Conservation (phyloP, 805 yeast species). For the Candida namnaoensis region DNA sequence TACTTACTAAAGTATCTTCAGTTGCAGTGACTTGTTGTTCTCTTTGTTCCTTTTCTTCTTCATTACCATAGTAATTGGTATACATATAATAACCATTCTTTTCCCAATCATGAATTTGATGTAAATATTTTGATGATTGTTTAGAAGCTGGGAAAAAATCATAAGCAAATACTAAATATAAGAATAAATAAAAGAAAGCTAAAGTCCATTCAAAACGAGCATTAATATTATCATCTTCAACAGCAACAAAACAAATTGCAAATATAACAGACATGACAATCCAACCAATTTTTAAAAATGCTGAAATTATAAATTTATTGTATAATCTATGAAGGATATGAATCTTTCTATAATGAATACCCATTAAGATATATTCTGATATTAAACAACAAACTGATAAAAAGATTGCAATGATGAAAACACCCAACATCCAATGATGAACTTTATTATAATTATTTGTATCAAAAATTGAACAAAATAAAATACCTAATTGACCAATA, state of each 20-base stretch:
- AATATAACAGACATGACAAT: conserved; percentile 51
- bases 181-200: conserved; percentile 76
- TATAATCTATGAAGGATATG: conserved; percentile 24
- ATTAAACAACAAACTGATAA: conserved; percentile 37
- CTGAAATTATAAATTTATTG: conserved; percentile 39
- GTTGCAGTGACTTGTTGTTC: not conserved
- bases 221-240: conserved; percentile 21
- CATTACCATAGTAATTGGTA: conserved; percentile 4
- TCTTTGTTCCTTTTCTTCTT: not conserved
- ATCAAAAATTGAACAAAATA: conserved; percentile 68
- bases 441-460: conserved; percentile 46
- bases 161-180: conserved; percentile 51
- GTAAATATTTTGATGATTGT: conserved; percentile 14
- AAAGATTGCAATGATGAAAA: conserved; percentile 64
- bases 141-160: conserved; percentile 65
- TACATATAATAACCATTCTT: conserved; percentile 15
- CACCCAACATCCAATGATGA: conserved; percentile 59
- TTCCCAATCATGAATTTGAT: conserved; percentile 15
- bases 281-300: conserved; percentile 55
- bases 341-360: conserved; percentile 29
- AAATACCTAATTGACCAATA: conserved; percentile 63
- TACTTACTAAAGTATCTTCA: not conserved
- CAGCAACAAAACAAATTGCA: conserved; percentile 61
- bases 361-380: conserved; percentile 37
- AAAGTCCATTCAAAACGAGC: conserved; percentile 72